A percentile compares a stretch with the other conserved stretches of the same genome.
Conservation (phyloP, 2,329 filamentous ascomycete species). For the Xylariaceae sp. region DNA sequence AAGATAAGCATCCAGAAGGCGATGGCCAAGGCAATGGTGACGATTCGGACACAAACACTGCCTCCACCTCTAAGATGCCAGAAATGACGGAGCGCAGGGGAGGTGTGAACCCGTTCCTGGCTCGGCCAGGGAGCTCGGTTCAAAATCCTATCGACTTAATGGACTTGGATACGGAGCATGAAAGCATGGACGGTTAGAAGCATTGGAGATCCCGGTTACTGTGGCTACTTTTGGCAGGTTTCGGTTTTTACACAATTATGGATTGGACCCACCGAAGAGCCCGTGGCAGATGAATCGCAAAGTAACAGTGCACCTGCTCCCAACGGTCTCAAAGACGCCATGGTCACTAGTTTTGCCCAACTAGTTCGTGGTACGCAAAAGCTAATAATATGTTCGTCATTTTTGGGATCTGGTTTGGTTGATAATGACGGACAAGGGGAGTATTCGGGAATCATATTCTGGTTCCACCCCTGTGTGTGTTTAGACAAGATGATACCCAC, state of each 20-base stretch:
- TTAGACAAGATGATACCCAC: conserved; percentile 29
- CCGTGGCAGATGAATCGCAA: conserved; percentile 3
- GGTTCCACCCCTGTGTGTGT: conserved; percentile 2
- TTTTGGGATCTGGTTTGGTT: not conserved
- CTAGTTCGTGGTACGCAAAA: not conserved
- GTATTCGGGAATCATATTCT: not conserved
- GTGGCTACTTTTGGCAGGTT: not conserved
- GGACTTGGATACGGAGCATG: conserved; percentile 46
- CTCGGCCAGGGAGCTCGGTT: conserved; percentile 28
- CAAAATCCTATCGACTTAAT: conserved; percentile 41
- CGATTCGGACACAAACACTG: conserved; percentile 13
- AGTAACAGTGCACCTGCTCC: not conserved
- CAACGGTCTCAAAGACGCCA: not conserved
- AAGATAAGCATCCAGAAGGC: conserved; percentile 26
- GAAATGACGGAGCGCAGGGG: conserved; percentile 54
- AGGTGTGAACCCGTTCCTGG: conserved; percentile 37
- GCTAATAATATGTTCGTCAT: not conserved
- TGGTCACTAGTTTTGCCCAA: not conserved
- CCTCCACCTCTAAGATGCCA: conserved; percentile 41
- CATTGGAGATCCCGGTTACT: not conserved
- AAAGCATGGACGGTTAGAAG: conserved; percentile 7
- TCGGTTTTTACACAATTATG: not conserved
- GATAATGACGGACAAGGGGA: not conserved
- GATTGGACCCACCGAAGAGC: not conserved
- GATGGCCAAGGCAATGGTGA: conserved; percentile 25